phyloP scores from a whole-genome alignment of 192 early-diverging fungal species.

The Linderina pennispora region DNA sequence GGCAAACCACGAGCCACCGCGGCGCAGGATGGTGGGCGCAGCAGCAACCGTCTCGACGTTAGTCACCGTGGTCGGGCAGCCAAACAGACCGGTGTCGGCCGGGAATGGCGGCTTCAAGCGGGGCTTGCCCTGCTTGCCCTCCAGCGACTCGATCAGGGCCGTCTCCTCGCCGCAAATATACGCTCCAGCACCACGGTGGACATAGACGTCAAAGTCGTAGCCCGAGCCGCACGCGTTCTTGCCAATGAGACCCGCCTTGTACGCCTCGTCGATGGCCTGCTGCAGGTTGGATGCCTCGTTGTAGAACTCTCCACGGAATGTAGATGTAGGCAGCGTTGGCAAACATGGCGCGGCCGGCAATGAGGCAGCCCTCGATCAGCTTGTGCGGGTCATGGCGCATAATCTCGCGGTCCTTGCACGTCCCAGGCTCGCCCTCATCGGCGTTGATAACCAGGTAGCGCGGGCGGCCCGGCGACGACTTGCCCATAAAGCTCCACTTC shows the following conservation, averaged over 20 bases:
- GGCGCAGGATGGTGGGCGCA: conserved; percentile 88
- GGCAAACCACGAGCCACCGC: conserved; percentile 93
- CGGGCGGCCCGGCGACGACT: conserved; percentile 77
- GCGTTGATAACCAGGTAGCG: conserved; percentile 97
- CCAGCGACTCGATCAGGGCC: conserved; percentile 78
- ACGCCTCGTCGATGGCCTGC: conserved; percentile 93
- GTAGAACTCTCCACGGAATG: conserved; percentile 94
- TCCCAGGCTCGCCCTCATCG: conserved; percentile 98
- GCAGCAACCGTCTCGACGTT: conserved; percentile 99
- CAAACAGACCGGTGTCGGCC: conserved; percentile 96
- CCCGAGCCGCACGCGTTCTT: conserved; percentile 97
- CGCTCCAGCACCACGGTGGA: conserved; percentile 96
- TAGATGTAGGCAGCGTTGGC: conserved; percentile 98
- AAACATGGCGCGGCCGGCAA: conserved; percentile 95
- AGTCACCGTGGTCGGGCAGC: conserved; percentile 99
- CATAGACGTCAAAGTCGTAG: conserved; percentile 95
- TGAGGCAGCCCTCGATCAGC: conserved; percentile 91
- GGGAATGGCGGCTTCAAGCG: conserved; percentile 99
- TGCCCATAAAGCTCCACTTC: conserved; percentile 99
- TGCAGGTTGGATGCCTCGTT: conserved; percentile 92
- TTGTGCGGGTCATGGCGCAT: conserved; percentile 94
- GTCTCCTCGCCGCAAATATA: conserved; percentile 99
- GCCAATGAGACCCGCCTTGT: conserved; percentile 95
- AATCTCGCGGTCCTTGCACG: conserved; percentile 98
- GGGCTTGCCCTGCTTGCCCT: conserved; percentile 99